Conservation (phyloP, 1,284 basidiomycete genomes). For the Apiotrichum sp. region DNA sequence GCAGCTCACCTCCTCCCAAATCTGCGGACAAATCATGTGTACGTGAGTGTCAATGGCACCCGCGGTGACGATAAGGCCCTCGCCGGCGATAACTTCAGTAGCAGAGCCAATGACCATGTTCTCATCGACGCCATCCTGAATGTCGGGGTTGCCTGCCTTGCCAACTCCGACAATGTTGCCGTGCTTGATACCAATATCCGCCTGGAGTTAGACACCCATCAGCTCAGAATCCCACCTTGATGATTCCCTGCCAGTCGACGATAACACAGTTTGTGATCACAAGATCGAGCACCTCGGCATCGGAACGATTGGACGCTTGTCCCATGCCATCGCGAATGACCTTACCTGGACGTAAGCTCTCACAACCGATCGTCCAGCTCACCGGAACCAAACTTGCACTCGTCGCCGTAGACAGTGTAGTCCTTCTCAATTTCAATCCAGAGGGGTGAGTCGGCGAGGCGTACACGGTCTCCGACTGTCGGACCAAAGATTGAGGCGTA, state of each 20-base stretch:
- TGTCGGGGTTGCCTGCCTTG: conserved; percentile 94
- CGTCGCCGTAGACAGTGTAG: conserved; percentile 65
- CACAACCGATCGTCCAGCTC: conserved; percentile 11
- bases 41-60: conserved; percentile 89
- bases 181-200: conserved; percentile 90
- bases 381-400: conserved; percentile 97
- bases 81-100: conserved; percentile 85
- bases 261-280: conserved; percentile 94
- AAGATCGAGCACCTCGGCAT: conserved; percentile 71
- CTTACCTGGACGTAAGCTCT: conserved; percentile 56
- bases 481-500: conserved; percentile 94
- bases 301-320: conserved; percentile 70
- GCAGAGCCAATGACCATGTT: conserved; percentile 74
- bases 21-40: conserved; percentile 91
- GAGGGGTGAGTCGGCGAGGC: conserved; percentile 80
- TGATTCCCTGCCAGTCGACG: conserved; percentile 90
- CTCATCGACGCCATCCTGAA: conserved; percentile 75
- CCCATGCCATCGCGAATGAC: conserved; percentile 95
- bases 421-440: conserved; percentile 94
- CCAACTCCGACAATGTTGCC: conserved; percentile 84
- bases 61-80: conserved; percentile 87
- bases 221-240: conserved; percentile 59
- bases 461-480: conserved; percentile 80
- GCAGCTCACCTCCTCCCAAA: conserved; percentile 51
- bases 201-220: conserved; percentile 51